Conservation (phyloP, 768 basidiomycete species). For the Leucogyrophana mollusca region DNA sequence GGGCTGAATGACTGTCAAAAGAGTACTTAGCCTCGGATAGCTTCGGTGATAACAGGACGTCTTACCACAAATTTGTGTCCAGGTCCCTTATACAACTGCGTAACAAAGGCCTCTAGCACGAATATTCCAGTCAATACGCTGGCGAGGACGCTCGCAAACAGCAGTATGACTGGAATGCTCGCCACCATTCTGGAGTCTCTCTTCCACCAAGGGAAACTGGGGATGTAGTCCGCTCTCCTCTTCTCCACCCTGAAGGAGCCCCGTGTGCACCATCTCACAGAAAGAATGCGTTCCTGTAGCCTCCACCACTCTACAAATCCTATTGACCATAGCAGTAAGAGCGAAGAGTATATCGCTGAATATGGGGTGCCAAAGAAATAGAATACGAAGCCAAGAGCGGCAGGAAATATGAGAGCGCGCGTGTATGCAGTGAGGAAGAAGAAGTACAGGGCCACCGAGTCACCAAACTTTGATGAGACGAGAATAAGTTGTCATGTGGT, state of each 20-base stretch:
- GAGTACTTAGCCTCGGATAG: background rate
- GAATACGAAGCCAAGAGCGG: constrained; percentile 64
- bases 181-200: constrained; percentile 67
- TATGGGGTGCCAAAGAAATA: constrained; percentile 74
- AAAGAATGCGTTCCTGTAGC: constrained; percentile 78
- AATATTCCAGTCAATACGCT: constrained; percentile 79
- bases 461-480: constrained; percentile 57
- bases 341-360: constrained; percentile 70
- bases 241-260: constrained; percentile 78
- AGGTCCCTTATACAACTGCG: constrained; percentile 84
- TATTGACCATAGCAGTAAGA: constrained; percentile 82
- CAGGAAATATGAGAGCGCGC: constrained; percentile 72
- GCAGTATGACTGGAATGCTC: constrained; percentile 67
- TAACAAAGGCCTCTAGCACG: constrained; percentile 87
- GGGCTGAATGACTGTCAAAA: constrained; percentile 67
- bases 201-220: constrained; percentile 68
- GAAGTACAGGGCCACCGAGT: constrained; percentile 84
- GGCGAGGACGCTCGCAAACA: constrained; percentile 70
- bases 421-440: constrained; percentile 86
- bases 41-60: constrained; percentile 7
- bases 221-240: constrained; percentile 57
- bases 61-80: constrained; percentile 77
- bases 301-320: constrained; percentile 93
- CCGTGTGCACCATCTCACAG: constrained; percentile 78
- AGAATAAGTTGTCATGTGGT: background rate